Base-by-base conservation (phyloP, 805 yeast genomes). In the Schwanniomyces vanrijiae region DNA sequence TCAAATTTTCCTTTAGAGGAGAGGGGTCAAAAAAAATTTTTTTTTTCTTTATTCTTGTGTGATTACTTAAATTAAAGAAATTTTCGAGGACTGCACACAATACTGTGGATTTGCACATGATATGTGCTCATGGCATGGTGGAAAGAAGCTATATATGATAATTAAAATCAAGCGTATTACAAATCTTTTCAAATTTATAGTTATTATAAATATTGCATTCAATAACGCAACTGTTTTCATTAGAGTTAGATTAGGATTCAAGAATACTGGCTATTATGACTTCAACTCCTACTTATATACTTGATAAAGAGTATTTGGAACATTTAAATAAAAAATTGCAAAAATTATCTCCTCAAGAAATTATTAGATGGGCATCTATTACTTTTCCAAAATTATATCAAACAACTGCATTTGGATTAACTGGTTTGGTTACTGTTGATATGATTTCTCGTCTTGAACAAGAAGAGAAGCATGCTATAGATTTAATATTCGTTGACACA, bases 351-450 rank as follows among this genome's bases (percentile, higher is more conserved):
- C 90, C 97, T 0, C 80, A 82, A 53, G 88, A 89, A 48, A 82
- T 92, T 47, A 68, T 92, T 22, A 71, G 76, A 58, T 92, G 98
- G 97, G 81, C 96, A 0, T 68, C 86, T 13, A 64, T 80, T n/a
- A 89, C 96, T 0, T 84, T 91, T 59, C 96, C 96, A 2, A 75
- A 82, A 35, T 71, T 92, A 33, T 91, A 64, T 60, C 98, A 92
- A 67, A 90, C 96, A 1, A 90, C 98, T 0, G 98, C 98, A 1
- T 90, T 92, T 68, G 98, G 98, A 0, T 75, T 92, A 40, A 88
- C 97, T 1, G 98, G 98, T 0, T 68, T 92, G 49, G 96, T 87
- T 25, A 91, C 92, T 10, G 73, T 88, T 37, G 97, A 91, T 64
- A 87, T 91, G 78, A 66, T 91, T 24, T 77, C 86, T 26, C 81